Evolutionary conservation across 202 grass and related monocot species (phyloP).

Genomic region (Schoenoplectus tabernaemontani): DNA sequence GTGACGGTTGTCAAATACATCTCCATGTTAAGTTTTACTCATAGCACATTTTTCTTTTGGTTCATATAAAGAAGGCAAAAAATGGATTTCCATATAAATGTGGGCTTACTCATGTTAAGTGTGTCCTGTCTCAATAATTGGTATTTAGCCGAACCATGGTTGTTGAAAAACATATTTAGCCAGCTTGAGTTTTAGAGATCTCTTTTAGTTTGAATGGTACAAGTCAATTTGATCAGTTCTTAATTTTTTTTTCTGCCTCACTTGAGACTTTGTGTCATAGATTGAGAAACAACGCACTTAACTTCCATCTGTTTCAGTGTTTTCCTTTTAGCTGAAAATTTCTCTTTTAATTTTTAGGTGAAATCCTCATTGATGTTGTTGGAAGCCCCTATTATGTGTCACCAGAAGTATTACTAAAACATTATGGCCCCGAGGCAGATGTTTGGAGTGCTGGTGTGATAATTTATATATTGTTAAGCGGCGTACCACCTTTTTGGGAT

Average conservation of each 20-base stretch:
- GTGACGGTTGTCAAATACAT: neutral
- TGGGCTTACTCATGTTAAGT: neutral
- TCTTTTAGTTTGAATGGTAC: conserved; percentile 1
- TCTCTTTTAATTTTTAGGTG: conserved; percentile 39
- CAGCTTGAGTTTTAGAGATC: neutral
- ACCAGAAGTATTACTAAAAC: conserved; percentile 82
- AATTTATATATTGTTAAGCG: conserved; percentile 93
- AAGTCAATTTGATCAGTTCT: neutral
- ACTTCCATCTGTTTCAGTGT: neutral
- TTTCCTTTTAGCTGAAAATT: neutral
- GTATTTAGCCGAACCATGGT: neutral
- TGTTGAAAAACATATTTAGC: neutral
- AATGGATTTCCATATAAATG: neutral
- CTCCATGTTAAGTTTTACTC: neutral
- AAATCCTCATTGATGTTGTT: conserved; percentile 79
- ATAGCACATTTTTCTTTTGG: neutral
- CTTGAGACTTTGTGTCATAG: neutral
- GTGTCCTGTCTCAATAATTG: neutral
- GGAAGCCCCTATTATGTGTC: conserved; percentile 97
- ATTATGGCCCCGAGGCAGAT: conserved; percentile 79
- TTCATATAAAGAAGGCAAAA: neutral
- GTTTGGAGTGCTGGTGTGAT: conserved; percentile 99
- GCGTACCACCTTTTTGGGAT: conserved; percentile 98
- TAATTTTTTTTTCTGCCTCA: neutral
- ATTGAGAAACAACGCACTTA: neutral